phyloP scores from a whole-genome alignment of 179 eudicot genomes.

The Corrigiola litoralis region DNA sequence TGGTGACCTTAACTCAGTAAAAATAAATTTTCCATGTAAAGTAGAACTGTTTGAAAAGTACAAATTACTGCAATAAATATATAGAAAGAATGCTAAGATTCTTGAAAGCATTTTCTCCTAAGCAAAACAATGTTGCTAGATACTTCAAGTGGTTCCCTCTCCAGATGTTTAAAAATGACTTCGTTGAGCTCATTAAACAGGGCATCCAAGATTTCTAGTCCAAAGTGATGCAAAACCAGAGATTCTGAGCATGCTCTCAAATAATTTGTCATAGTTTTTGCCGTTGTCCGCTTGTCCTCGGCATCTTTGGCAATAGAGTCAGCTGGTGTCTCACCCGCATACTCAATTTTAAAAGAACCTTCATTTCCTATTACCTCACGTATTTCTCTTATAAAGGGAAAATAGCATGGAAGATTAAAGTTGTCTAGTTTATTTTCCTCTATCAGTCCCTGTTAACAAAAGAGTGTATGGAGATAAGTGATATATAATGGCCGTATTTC shows the following conservation, averaged over 20 bases:
- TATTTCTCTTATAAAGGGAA: background rate
- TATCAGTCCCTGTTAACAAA: slow-evolving; percentile 13
- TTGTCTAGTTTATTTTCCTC: slow-evolving; percentile 13
- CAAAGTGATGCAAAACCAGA: slow-evolving; percentile 7
- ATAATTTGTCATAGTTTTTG: background rate
- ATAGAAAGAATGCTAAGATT: too few species aligned
- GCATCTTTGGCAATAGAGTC: background rate
- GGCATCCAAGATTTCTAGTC: slow-evolving; percentile 2
- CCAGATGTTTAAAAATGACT: background rate
- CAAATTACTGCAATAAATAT: too few species aligned
- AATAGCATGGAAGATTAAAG: background rate
- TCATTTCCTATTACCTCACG: background rate
- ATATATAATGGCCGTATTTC: too few species aligned
- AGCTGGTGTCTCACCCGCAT: background rate
- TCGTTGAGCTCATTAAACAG: background rate
- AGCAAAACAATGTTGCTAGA: background rate
- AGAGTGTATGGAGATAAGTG: background rate
- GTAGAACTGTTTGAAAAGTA: too few species aligned
- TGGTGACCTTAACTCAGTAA: too few species aligned
- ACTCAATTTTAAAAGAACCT: background rate
- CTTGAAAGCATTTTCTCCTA: too few species aligned
- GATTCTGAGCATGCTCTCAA: slow-evolving; percentile 17
- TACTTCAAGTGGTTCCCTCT: background rate
- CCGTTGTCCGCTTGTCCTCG: background rate
- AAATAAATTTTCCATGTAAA: too few species aligned